These are phyloP conservation scores for Penicillium occitanis DNA, from an alignment of 2,329 filamentous ascomycete genomes.

Conservation along the genomic window DNA sequence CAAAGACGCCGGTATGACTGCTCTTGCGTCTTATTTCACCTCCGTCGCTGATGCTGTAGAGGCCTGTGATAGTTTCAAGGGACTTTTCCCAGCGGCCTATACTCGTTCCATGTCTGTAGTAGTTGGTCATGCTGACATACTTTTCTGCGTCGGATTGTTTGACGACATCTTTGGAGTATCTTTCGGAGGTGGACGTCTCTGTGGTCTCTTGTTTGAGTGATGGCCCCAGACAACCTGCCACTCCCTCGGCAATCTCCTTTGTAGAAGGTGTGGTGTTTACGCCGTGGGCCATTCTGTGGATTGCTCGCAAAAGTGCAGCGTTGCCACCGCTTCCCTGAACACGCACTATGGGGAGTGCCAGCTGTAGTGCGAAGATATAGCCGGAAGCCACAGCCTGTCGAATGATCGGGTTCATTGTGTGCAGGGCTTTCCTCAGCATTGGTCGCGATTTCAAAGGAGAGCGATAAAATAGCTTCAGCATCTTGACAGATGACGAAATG, in stretches of 20 bases:
- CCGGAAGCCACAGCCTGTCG: constrained; percentile 51
- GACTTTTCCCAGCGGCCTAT: constrained; percentile 53
- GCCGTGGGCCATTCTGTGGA: constrained; percentile 43
- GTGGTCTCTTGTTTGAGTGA: constrained; percentile 46
- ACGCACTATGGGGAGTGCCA: constrained; percentile 48
- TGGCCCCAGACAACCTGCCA: constrained; percentile 56
- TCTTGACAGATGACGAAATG: constrained; percentile 48
- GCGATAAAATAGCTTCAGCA: constrained; percentile 50
- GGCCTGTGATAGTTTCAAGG: constrained; percentile 49
- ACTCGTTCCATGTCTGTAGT: constrained; percentile 55
- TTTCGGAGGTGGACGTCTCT: constrained; percentile 30
- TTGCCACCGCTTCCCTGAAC: constrained; percentile 52
- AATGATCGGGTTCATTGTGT: constrained; percentile 49
- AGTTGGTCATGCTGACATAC: constrained; percentile 53
- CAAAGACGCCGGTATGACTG: constrained; percentile 46
- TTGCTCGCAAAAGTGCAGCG: constrained; percentile 47
- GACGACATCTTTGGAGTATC: constrained; percentile 45
- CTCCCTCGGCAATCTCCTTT: constrained; percentile 45
- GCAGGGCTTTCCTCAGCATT: constrained; percentile 47
- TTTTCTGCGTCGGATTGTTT: constrained; percentile 44
- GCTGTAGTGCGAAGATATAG: constrained; percentile 57
- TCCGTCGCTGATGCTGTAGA: constrained; percentile 46
- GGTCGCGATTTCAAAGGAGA: constrained; percentile 46
- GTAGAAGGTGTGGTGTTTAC: constrained; percentile 33
- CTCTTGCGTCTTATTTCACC: constrained; percentile 33